These are phyloP conservation scores for Prunus campanulata DNA, from an alignment of 306 rosid genomes.

Conservation along the genomic window DNA sequence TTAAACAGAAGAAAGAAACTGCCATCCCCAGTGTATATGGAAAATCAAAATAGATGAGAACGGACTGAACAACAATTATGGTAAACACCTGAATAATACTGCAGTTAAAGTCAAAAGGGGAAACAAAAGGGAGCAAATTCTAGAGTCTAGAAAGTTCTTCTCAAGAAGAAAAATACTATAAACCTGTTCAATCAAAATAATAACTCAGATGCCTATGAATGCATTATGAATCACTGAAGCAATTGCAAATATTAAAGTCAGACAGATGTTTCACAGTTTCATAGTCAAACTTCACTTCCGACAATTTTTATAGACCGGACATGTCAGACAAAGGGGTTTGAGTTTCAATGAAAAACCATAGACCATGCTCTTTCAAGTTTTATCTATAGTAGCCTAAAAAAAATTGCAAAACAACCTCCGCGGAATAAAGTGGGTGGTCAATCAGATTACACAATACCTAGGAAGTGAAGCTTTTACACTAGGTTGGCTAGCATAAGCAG, in stretches of 20 bases:
- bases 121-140: not conserved
- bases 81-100: not conserved
- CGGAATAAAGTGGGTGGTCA: not conserved
- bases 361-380: not conserved
- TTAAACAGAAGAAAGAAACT: not conserved
- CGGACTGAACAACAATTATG: not conserved
- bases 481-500: conserved; percentile 79
- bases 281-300: not conserved
- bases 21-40: not conserved
- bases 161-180: not conserved
- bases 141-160: not conserved
- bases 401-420: not conserved
- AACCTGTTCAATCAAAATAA: not conserved
- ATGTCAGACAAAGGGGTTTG: not conserved
- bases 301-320: not conserved
- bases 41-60: not conserved
- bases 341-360: not conserved
- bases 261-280: not conserved
- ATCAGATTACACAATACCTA: conserved; percentile 47
- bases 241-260: not conserved
- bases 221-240: not conserved
- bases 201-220: not conserved
- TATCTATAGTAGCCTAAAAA: not conserved
- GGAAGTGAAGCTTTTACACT: conserved; percentile 66
- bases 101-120: not conserved